Base-by-base conservation (phyloP, 257 asterid species). In the Ocimum tenuiflorum region DNA sequence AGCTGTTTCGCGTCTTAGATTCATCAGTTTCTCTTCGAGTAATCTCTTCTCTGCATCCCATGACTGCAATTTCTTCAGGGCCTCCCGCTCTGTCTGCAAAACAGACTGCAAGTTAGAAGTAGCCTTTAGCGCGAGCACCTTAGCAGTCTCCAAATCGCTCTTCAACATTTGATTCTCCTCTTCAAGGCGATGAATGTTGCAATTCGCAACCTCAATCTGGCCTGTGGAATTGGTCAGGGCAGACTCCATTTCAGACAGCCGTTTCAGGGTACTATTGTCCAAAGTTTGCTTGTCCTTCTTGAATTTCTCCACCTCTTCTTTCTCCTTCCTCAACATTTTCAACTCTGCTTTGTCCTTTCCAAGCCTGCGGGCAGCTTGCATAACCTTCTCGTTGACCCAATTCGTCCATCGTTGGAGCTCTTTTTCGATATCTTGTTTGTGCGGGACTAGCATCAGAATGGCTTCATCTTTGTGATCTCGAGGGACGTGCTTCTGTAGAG, bases 361-460 rank as follows among this genome's bases (percentile, higher is more conserved):
- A 14, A 89, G 94, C 79, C 80, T 82, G 50, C 74, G 68, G 47
- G 96, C 81, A 38, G 85, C 90, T 79, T 86, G 87, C 96, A 76
- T 86, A 47, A 92, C 78, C 80, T 87, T 89, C 76, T 84, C 83
- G 13, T 73, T 84, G 0, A 86, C 87, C 96, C 96, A 92, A 19
- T 82, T 80, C 10, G 62, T 75, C 96, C 94, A 89, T 46, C 67
- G 73, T 56, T 67, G 74, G 65, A 87, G 66, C 71, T 85, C 87
- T 50, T 77, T 78, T 73, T 82, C 81, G 14, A 81, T 55, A 12
- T 64, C 76, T 77, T 78, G 63, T 72, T 77, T 69, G 31, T 63
- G 80, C 35, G 83, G 76, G 56, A 69, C 68, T 13, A 82, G 79
- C 60, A 55, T 36, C 64, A 87, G 13, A 18, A 89, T 74, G 3